Evolutionary conservation across 2,329 filamentous ascomycete genomes (phyloP).

Genomic region (Colletotrichum echinochloae): DNA sequence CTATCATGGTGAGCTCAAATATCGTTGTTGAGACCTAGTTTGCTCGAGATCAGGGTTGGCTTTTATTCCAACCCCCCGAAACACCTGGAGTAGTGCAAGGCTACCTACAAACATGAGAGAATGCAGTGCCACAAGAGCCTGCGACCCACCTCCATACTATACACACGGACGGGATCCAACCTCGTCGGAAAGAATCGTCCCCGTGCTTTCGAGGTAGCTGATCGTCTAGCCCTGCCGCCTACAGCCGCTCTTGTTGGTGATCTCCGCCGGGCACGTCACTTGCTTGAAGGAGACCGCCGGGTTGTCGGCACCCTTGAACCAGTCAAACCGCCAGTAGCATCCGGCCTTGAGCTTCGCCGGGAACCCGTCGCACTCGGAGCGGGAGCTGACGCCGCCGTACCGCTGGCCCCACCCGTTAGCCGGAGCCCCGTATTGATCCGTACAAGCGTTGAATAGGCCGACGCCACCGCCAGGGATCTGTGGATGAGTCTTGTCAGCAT

Average conservation of each 20-base stretch:
- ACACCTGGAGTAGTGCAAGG: background rate
- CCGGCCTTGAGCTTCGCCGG: conserved; percentile 66
- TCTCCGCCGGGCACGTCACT: conserved; percentile 65
- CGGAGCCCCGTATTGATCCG: conserved; percentile 58
- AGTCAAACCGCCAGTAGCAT: conserved; percentile 74
- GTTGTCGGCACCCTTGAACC: conserved; percentile 71
- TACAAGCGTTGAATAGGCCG: conserved; percentile 61
- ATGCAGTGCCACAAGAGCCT: background rate
- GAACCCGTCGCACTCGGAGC: conserved; percentile 64
- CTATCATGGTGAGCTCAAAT: conserved; percentile 6
- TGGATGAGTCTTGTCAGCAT: background rate
- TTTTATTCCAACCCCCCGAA: background rate
- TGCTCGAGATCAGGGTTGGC: background rate
- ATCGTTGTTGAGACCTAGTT: background rate
- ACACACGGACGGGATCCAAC: background rate
- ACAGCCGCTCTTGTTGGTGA: conserved; percentile 57
- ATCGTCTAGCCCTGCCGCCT: conserved; percentile 42
- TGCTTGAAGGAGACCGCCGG: conserved; percentile 65
- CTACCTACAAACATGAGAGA: background rate
- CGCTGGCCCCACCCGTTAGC: conserved; percentile 65
- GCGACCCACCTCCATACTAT: background rate
- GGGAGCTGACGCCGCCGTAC: conserved; percentile 68
- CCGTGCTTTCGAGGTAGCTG: background rate
- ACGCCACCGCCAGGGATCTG: conserved; percentile 65
- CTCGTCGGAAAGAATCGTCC: background rate